phyloP scores from a whole-genome alignment of 805 yeast genomes.

The Ogataea trehalophila region DNA sequence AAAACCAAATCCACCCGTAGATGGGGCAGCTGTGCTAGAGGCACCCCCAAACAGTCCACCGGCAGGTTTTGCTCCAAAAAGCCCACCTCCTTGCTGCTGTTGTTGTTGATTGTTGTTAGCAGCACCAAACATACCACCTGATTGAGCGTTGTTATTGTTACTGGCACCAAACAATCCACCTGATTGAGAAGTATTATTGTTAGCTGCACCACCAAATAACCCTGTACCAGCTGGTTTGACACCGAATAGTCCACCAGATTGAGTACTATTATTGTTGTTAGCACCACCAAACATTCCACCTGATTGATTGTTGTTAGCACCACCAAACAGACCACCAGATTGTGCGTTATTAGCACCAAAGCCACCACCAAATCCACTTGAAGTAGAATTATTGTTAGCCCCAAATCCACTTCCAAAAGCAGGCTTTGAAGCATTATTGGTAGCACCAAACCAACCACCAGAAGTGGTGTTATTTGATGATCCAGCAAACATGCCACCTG shows the following conservation, averaged over 20 bases:
- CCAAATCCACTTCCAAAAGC: slow-evolving; percentile 21
- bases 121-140: slow-evolving; percentile 32
- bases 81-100: slow-evolving; percentile 20
- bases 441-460: slow-evolving; percentile 11
- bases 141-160: slow-evolving; percentile 14
- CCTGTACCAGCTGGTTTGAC: slow-evolving; percentile 7
- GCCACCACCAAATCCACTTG: slow-evolving; percentile 10
- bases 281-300: slow-evolving; percentile 24
- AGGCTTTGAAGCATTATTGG: slow-evolving; percentile 17
- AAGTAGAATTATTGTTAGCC: slow-evolving; percentile 6
- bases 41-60: slow-evolving; percentile 42
- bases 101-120: slow-evolving; percentile 16
- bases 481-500: slow-evolving; percentile 15
- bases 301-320: slow-evolving; percentile 1
- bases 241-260: slow-evolving; percentile 31
- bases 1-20: slow-evolving; percentile 16
- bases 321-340: slow-evolving; percentile 24
- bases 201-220: slow-evolving; percentile 2
- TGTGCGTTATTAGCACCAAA: slow-evolving; percentile 15
- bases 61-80: slow-evolving; percentile 29
- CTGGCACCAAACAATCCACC: slow-evolving; percentile 32
- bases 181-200: slow-evolving; percentile 8
- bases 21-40: slow-evolving; percentile 20
- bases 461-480: slow-evolving; percentile 16
- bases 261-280: slow-evolving; percentile 10